phyloP scores from a whole-genome alignment of 352 stramenopile species.

The Phytopythium boreale region DNA sequence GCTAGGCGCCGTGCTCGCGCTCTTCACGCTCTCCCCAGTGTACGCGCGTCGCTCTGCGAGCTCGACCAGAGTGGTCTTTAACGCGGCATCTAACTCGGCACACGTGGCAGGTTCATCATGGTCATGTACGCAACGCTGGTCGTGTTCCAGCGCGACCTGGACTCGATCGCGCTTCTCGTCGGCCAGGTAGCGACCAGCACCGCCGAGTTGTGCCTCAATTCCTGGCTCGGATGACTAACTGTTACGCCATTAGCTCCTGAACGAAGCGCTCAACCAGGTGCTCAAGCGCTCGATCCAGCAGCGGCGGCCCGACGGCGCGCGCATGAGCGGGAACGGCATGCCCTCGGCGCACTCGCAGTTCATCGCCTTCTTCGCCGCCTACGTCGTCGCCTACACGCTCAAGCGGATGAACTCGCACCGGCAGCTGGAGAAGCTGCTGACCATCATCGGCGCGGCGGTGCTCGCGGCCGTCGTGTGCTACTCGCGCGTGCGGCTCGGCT shows the following conservation, averaged over 20 bases:
- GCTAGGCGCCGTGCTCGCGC: constrained; percentile 57
- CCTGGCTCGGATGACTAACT: not conserved
- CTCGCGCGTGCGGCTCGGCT: constrained; percentile 75
- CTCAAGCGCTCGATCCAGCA: constrained; percentile 78
- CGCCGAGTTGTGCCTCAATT: not conserved
- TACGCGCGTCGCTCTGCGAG: constrained; percentile 18
- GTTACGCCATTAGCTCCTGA: constrained; percentile 38
- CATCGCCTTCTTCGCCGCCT: constrained; percentile 74
- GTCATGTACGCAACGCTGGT: constrained; percentile 82
- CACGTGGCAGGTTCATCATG: constrained; percentile 66
- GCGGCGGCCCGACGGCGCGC: constrained; percentile 56
- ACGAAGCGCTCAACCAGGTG: constrained; percentile 73
- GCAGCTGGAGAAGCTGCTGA: constrained; percentile 55
- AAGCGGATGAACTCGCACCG: constrained; percentile 48
- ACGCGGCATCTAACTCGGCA: not conserved
- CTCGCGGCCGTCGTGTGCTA: constrained; percentile 57
- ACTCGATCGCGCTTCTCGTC: constrained; percentile 65
- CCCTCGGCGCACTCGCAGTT: constrained; percentile 83
- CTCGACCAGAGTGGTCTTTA: not conserved
- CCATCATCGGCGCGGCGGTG: constrained; percentile 43
- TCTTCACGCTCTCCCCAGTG: constrained; percentile 77
- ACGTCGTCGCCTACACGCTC: constrained; percentile 66
- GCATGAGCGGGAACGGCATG: constrained; percentile 69
- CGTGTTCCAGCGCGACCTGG: constrained; percentile 74
- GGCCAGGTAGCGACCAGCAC: constrained; percentile 43